These are phyloP conservation scores for Lindgomyces ingoldianus DNA, from an alignment of 495 filamentous ascomycete genomes.

Conservation along the genomic window DNA sequence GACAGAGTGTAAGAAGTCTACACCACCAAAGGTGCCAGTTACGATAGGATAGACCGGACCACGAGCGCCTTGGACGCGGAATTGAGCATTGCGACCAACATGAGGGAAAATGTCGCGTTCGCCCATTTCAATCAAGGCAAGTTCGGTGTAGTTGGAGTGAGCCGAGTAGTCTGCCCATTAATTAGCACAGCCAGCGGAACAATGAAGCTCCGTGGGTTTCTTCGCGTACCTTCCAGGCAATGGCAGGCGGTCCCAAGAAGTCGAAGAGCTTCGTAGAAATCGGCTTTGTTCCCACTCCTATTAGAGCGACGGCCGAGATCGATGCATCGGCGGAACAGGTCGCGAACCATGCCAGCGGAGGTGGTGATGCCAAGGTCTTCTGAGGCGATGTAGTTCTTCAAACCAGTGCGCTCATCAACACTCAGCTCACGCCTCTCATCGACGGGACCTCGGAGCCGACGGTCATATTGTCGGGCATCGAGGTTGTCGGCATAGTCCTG, in stretches of 20 bases:
- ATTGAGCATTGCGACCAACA: conserved; percentile 68
- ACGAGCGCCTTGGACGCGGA: conserved; percentile 65
- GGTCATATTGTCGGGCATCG: conserved; percentile 81
- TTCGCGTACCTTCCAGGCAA: too few relatives aligned
- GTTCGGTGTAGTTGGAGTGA: conserved; percentile 87
- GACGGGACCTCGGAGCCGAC: conserved; percentile 74
- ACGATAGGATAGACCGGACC: conserved; percentile 72
- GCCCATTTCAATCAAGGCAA: conserved; percentile 80
- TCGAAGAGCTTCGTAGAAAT: conserved; percentile 81
- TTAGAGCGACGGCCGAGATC: conserved; percentile 71
- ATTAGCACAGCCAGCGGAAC: too few relatives aligned
- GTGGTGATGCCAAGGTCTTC: conserved; percentile 72
- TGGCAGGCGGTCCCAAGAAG: conserved; percentile 83
- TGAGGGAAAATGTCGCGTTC: conserved; percentile 81
- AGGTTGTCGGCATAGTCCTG: conserved; percentile 77
- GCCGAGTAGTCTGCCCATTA: conserved; percentile 91
- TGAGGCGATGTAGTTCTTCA: conserved; percentile 91
- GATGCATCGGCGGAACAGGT: conserved; percentile 70
- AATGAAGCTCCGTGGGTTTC: too few relatives aligned
- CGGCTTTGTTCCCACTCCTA: conserved; percentile 60
- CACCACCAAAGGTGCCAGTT: conserved; percentile 82
- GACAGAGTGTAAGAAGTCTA: conserved; percentile 84
- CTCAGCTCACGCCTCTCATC: conserved; percentile 76
- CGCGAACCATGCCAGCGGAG: conserved; percentile 71
- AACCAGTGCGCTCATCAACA: conserved; percentile 65